Conservation (phyloP, 805 yeast species). For the Starmerella geochares region DNA sequence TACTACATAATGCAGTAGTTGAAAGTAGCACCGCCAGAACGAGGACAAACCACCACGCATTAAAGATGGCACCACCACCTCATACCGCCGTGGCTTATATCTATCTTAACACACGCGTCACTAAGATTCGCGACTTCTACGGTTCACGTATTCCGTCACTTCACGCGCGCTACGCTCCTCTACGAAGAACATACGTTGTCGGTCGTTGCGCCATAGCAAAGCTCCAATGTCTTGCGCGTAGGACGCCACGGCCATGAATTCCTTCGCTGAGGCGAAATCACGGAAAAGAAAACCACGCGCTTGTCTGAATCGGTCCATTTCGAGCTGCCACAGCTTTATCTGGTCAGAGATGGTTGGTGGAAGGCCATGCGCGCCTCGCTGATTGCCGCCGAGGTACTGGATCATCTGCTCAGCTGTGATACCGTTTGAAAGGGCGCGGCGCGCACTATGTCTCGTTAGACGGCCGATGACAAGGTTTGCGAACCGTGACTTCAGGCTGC, state of each 20-base stretch:
- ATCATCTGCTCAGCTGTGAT: conserved; percentile 93
- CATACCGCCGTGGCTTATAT: no score
- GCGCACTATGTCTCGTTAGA: conserved; percentile 80
- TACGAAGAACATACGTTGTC: conserved; percentile 67
- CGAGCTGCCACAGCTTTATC: conserved; percentile 90
- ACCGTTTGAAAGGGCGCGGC: conserved; percentile 75
- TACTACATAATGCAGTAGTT: no score
- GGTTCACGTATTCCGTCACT: conserved; percentile 17
- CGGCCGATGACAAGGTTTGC: conserved; percentile 89
- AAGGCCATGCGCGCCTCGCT: conserved; percentile 54
- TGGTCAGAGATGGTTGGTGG: conserved; percentile 98
- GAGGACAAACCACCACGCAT: no score
- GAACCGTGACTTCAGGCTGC: conserved; percentile 73
- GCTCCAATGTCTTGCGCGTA: conserved; percentile 92
- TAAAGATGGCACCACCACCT: no score
- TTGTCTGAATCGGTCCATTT: conserved; percentile 79
- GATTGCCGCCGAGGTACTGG: conserved; percentile 78
- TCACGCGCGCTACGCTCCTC: conserved; percentile 33
- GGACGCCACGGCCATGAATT: conserved; percentile 57
- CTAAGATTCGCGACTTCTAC: neutral
- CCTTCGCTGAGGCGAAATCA: conserved; percentile 69
- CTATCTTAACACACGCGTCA: no score
- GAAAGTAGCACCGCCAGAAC: no score
- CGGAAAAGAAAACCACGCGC: conserved; percentile 80
- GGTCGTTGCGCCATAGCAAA: conserved; percentile 71